Base-by-base conservation (phyloP, 768 basidiomycete genomes). In the Symmetrospora coprosmae region DNA sequence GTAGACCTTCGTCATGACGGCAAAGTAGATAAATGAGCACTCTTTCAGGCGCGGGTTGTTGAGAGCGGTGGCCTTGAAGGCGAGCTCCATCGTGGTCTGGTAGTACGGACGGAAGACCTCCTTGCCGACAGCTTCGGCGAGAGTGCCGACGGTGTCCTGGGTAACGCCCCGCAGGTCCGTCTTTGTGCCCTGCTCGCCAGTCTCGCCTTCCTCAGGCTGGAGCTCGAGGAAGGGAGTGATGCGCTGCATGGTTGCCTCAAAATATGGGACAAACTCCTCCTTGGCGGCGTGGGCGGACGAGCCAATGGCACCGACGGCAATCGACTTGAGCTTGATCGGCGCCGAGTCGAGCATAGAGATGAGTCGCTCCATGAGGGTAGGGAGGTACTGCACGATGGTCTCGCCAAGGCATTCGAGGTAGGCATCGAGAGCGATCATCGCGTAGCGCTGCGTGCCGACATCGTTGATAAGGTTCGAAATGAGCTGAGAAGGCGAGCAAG, bases 111-210 rank as follows among this genome's bases (percentile, higher is more conserved):
- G 78, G 83, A 97, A 99, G 28, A 82, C 76, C 14, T 97, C 91
- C 70, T 83, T 81, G 65, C 94, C 92, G 62, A 97, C 87, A 7
- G 92, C 89, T 74, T 97, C 92, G 14, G 94, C 87, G 67, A 99
- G 88, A 0, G 94, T 96, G 51, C 94, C 94, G 62, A 96, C 83
- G n/a, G 94, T 88, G 74, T 97, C 94, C 82, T 94, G 94, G 11
- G 92, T 85, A 70, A 96, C 91, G 35, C 94, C 92, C 60, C 92
- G 87, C 37, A 99, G 80, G 68, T 96, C 91, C 41, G 79, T 81
- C 74, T 94, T 88, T 71, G 94, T 92, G 45, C 87, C 90, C 66
- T 91, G 86, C 28, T 80, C 84, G 23, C 41, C 40, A 8, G 55
- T 45, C 55, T 58, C 55, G 41, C 55, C 55, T 25, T 58, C 55